phyloP scores from a whole-genome alignment of 2,329 filamentous ascomycete species.

The Mycosphaerelloides madeirae region DNA sequence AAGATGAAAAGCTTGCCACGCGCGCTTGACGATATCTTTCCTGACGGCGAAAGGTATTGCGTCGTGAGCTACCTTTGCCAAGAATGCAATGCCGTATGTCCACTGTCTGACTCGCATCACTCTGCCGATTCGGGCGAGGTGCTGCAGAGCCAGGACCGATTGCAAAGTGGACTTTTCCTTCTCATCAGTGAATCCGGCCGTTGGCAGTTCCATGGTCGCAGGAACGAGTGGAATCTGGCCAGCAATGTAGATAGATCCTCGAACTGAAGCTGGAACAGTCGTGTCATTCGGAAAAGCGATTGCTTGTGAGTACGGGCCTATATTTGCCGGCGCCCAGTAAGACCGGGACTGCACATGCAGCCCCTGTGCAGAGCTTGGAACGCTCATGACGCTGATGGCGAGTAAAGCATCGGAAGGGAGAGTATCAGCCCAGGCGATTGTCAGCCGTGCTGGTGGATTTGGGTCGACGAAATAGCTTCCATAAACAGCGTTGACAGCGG shows the following conservation, averaged over 20 bases:
- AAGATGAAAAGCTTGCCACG: conserved; percentile 41
- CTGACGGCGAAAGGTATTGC: conserved; percentile 27
- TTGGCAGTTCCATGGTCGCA: conserved; percentile 63
- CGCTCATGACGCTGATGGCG: conserved; percentile 52
- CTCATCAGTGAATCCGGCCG: neutral
- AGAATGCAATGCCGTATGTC: conserved; percentile 70
- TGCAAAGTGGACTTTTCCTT: conserved; percentile 43
- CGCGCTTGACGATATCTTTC: conserved; percentile 20
- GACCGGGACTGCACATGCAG: conserved; percentile 89
- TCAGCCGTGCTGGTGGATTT: conserved; percentile 81
- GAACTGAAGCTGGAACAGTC: neutral
- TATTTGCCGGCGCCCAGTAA: conserved; percentile 98
- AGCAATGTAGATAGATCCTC: conserved; percentile 61
- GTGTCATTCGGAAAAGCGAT: conserved; percentile 49
- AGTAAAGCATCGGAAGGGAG: conserved; percentile 59
- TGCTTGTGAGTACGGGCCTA: conserved; percentile 93
- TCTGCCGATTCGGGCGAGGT: conserved; percentile 76
- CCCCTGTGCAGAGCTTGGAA: conserved; percentile 36
- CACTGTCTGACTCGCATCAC: conserved; percentile 70
- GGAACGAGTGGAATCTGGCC: conserved; percentile 90
- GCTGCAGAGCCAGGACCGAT: conserved; percentile 72
- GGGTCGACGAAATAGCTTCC: conserved; percentile 67
- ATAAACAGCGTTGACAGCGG: conserved; percentile 69
- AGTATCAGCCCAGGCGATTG: conserved; percentile 67
- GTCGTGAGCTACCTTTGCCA: conserved; percentile 45